Percentiles rank a stretch among this genome's conserved stretches.
phyloP scores from a whole-genome alignment of 768 basidiomycete genomes.

The Jaapia argillacea region DNA sequence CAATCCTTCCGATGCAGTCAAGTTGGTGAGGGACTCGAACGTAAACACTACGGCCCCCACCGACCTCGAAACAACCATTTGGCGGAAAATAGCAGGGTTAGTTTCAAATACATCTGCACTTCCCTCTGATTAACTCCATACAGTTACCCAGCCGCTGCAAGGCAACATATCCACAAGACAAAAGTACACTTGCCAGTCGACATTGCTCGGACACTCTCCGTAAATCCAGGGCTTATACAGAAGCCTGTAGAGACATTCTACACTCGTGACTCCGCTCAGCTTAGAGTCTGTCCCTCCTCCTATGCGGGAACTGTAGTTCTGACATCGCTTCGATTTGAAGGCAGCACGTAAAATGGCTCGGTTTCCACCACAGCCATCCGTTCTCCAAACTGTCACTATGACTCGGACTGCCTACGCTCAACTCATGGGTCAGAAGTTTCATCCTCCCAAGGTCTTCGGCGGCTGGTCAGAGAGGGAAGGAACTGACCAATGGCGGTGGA shows the following conservation, averaged over 20 bases:
- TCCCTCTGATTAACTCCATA: background rate
- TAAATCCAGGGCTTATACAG: slow-evolving; percentile 64
- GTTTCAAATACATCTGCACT: no score
- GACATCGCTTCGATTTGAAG: slow-evolving; percentile 28
- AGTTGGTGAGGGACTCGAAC: slow-evolving; percentile 42
- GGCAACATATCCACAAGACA: slow-evolving; percentile 64
- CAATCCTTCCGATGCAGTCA: slow-evolving; percentile 40
- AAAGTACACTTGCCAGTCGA: slow-evolving; percentile 75
- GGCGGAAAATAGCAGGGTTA: slow-evolving; percentile 61
- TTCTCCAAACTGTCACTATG: slow-evolving; percentile 58
- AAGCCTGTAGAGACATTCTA: slow-evolving; percentile 90
- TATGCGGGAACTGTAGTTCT: background rate
- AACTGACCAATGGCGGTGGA: slow-evolving; percentile 63
- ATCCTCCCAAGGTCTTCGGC: slow-evolving; percentile 85
- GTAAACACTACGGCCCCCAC: slow-evolving; percentile 50
- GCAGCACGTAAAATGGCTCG: slow-evolving; percentile 83
- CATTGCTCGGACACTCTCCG: slow-evolving; percentile 61
- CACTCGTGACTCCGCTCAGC: slow-evolving; percentile 83
- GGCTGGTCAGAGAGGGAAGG: slow-evolving; percentile 54
- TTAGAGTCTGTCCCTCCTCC: slow-evolving; percentile 50
- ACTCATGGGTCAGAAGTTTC: slow-evolving; percentile 83
- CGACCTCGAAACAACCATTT: slow-evolving; percentile 55
- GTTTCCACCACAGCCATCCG: slow-evolving; percentile 66
- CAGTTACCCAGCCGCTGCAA: slow-evolving; percentile 53
- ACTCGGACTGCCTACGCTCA: slow-evolving; percentile 94